Evolutionary conservation across 768 basidiomycete genomes (phyloP).

Genomic region (Auriscalpium vulgare): DNA sequence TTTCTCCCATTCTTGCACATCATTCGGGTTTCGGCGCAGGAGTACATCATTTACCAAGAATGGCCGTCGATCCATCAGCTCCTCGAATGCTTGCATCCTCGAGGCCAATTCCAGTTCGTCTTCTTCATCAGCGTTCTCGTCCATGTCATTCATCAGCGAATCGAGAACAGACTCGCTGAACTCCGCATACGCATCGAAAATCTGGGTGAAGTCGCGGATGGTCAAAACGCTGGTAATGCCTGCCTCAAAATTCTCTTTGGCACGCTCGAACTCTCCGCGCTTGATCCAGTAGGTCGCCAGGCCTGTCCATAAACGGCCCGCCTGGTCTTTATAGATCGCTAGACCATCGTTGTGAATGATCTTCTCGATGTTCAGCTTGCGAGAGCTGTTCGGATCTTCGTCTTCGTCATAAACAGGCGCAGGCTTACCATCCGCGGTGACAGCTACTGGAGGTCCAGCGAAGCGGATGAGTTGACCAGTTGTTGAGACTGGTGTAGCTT

Average conservation of each 20-base stretch:
- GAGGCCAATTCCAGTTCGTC: conserved; percentile 80
- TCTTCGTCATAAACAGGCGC: conserved; percentile 63
- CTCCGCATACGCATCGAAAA: conserved; percentile 94
- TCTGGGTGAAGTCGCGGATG: conserved; percentile 94
- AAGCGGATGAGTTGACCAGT: conserved; percentile 64
- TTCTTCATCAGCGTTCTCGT: conserved; percentile 72
- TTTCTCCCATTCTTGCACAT: conserved; percentile 99
- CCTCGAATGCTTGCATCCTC: conserved; percentile 90
- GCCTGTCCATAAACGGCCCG: conserved; percentile 92
- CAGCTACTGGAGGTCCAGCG: conserved; percentile 53
- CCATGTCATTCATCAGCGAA: conserved; percentile 81
- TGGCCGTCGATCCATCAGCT: conserved; percentile 87
- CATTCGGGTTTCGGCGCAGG: conserved; percentile 87
- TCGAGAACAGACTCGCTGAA: conserved; percentile 87
- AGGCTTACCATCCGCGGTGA: conserved; percentile 42
- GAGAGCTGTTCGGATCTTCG: conserved; percentile 65
- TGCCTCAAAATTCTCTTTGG: conserved; percentile 80
- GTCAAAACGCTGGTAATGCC: conserved; percentile 83
- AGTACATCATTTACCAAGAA: conserved; percentile 96
- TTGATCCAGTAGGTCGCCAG: conserved; percentile 98
- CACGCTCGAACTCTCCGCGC: conserved; percentile 88
- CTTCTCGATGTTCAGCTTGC: conserved; percentile 77
- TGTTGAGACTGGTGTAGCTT: conserved; percentile 35
- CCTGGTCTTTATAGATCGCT: conserved; percentile 89
- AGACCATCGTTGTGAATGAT: conserved; percentile 86